A percentile compares a stretch with the other conserved stretches of the same genome.
Conservation (phyloP, 129 eudicot genomes). For the Glebionis coronaria region DNA sequence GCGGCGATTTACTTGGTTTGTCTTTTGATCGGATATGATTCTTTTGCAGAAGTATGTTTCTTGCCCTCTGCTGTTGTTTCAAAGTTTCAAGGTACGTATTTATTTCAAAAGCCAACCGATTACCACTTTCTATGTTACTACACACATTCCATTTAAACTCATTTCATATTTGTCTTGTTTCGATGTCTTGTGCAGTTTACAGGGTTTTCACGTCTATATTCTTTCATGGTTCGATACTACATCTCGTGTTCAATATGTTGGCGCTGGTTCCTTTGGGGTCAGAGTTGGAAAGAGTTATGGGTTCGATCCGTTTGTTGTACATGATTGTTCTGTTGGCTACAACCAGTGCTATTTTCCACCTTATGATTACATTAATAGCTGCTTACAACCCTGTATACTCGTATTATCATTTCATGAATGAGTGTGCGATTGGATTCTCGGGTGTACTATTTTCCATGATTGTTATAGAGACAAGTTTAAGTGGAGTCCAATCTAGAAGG, state of each 20-base stretch:
- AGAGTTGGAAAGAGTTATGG: conserved; percentile 96
- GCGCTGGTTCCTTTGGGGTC: conserved; percentile 97
- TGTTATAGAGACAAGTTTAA: conserved; percentile 87
- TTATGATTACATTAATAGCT: conserved; percentile 64
- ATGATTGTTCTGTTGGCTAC: conserved; percentile 68
- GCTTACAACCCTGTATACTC: conserved; percentile 64
- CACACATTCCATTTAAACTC: background rate
- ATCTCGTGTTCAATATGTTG: conserved; percentile 90
- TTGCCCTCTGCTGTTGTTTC: conserved; percentile 75
- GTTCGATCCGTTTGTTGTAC: conserved; percentile 80
- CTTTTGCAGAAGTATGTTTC: conserved; percentile 85
- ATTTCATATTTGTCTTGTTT: background rate
- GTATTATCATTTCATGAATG: conserved; percentile 48
- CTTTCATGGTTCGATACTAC: conserved; percentile 88
- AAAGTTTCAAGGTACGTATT: conserved; percentile 65
- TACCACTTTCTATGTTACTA: background rate
- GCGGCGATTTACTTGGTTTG: conserved; percentile 70
- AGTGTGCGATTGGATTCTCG: conserved; percentile 96
- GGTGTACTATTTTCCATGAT: conserved; percentile 96
- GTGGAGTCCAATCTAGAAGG: conserved; percentile 92
- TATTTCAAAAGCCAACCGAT: background rate
- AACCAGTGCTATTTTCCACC: conserved; percentile 75
- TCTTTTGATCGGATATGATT: conserved; percentile 89
- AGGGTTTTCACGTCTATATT: conserved; percentile 78
- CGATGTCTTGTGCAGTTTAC: conserved; percentile 56